phyloP scores from a whole-genome alignment of 352 stramenopile genomes.

The Phytophthora citrophthora region DNA sequence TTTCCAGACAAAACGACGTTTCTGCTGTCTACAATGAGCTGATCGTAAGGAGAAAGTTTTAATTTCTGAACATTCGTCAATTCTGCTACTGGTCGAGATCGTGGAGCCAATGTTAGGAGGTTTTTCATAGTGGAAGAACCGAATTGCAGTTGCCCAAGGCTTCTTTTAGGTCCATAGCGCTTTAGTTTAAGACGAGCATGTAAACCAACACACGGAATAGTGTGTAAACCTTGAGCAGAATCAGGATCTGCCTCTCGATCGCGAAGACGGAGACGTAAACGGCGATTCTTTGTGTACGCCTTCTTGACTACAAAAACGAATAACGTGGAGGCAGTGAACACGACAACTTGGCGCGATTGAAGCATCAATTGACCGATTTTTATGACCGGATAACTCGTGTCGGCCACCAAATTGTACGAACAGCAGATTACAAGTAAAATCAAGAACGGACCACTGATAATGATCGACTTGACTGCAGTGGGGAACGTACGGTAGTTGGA shows the following conservation, averaged over 20 bases:
- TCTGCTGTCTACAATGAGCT: conserved; percentile 9
- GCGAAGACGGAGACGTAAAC: conserved; percentile 1
- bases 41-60: conserved; percentile 15
- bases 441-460: conserved; percentile 21
- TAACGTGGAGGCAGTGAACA: conserved; percentile 22
- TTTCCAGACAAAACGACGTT: conserved; percentile 10
- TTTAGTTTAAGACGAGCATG: conserved; percentile 17
- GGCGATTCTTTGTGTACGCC: conserved; percentile 14
- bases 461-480: conserved; percentile 20
- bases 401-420: conserved; percentile 17
- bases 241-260: conserved; percentile 12
- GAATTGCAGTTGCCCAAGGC: conserved; percentile 3
- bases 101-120: conserved; percentile 1
- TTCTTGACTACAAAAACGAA: conserved; percentile 24
- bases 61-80: conserved; percentile 2
- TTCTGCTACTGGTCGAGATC: neutral
- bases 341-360: conserved; percentile 15
- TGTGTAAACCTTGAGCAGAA: conserved; percentile 7
- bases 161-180: neutral
- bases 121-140: conserved; percentile 2
- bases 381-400: conserved; percentile 8
- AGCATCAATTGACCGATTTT: conserved; percentile 6
- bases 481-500: conserved; percentile 21
- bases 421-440: conserved; percentile 19
- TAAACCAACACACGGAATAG: conserved; percentile 17